phyloP scores from a whole-genome alignment of 495 filamentous ascomycete species.

The Penicillium psychrofluorescens region DNA sequence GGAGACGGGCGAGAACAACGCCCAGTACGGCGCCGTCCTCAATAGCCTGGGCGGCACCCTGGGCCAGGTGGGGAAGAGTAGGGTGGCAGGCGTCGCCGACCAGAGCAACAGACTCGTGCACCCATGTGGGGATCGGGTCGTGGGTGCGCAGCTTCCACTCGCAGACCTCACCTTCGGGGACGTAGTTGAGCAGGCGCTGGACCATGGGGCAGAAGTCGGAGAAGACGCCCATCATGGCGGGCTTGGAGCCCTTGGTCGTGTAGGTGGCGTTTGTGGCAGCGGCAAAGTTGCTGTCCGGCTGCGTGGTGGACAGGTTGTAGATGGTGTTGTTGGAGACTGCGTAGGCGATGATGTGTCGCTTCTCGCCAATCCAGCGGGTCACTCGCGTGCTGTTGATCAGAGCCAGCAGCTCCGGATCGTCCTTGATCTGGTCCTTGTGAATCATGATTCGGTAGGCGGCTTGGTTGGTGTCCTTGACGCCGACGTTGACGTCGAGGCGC shows the following conservation, averaged over 20 bases:
- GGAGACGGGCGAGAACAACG: conserved; percentile 52
- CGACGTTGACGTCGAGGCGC: conserved; percentile 42
- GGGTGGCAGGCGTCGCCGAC: conserved; percentile 77
- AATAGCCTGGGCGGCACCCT: conserved; percentile 82
- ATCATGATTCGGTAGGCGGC: conserved; percentile 86
- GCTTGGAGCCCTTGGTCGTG: conserved; percentile 65
- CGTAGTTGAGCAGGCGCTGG: conserved; percentile 65
- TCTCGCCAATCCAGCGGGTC: conserved; percentile 71
- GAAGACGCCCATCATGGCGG: conserved; percentile 59
- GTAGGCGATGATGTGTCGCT: conserved; percentile 78
- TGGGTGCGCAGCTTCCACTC: conserved; percentile 75
- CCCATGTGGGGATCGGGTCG: conserved; percentile 62
- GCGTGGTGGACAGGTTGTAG: conserved; percentile 72
- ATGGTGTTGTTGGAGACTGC: conserved; percentile 65
- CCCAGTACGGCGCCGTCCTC: conserved; percentile 71
- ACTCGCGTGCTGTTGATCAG: conserved; percentile 62
- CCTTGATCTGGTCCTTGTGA: conserved; percentile 54
- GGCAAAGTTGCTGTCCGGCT: conserved; percentile 69
- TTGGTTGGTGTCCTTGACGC: conserved; percentile 65
- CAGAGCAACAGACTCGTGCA: conserved; percentile 57
- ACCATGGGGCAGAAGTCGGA: conserved; percentile 66
- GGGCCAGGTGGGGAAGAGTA: conserved; percentile 67
- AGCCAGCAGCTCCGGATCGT: conserved; percentile 59
- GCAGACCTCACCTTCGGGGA: conserved; percentile 73
- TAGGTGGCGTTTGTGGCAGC: conserved; percentile 67